These are phyloP conservation scores for Gossypium ekmanianum DNA, from an alignment of 345 rosid species.

Conservation along the genomic window DNA sequence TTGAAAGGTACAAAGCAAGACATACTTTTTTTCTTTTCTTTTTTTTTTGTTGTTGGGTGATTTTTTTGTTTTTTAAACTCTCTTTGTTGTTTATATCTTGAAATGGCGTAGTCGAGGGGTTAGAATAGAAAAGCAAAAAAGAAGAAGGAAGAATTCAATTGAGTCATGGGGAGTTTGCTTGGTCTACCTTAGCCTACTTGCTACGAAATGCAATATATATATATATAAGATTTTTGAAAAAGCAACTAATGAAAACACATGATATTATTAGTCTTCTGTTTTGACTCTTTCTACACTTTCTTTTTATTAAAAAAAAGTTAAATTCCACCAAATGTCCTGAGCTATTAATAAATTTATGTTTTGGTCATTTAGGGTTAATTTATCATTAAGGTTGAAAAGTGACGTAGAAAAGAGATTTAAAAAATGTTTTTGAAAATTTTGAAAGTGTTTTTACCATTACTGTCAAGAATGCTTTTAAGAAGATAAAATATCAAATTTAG, in stretches of 20 bases:
- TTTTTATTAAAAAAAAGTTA: background rate
- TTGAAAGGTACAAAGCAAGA: constrained; percentile 50
- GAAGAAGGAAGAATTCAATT: background rate
- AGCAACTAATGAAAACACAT: background rate
- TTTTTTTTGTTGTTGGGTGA: background rate
- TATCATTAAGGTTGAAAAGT: no score
- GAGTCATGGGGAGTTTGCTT: background rate
- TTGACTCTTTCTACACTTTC: background rate
- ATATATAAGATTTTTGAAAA: background rate
- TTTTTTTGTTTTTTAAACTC: background rate
- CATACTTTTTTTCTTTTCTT: constrained; percentile 6
- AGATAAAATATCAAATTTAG: no score
- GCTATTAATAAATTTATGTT: no score
- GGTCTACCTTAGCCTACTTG: constrained; percentile 11
- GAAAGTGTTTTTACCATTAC: no score
- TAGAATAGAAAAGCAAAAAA: background rate
- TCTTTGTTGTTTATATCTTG: background rate
- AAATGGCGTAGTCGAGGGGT: background rate
- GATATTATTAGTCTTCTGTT: background rate
- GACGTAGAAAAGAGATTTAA: no score
- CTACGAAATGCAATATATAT: background rate
- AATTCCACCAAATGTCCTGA: background rate
- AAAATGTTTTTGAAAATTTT: no score
- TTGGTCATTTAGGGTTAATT: no score
- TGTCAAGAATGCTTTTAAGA: no score